Conservation (phyloP, 2,329 filamentous ascomycete species). For the Microdochium bolleyi region DNA sequence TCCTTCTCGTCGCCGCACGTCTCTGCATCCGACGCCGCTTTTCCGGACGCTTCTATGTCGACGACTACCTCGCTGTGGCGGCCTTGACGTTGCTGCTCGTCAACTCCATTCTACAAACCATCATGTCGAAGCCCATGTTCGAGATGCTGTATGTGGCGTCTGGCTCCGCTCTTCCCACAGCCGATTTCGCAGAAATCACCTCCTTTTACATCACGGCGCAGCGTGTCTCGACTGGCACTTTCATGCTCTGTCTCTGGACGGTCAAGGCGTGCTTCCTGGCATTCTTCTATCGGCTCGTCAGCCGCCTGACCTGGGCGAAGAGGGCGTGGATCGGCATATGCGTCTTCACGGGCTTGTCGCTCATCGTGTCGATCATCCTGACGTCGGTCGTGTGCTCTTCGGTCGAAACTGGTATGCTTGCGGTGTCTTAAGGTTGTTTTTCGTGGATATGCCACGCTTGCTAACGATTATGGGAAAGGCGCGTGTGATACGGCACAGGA, state of each 20-base stretch:
- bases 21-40: background rate
- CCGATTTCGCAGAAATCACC: background rate
- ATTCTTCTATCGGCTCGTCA: background rate
- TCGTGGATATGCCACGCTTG: too few relatives aligned
- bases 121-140: background rate
- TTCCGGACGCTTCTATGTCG: background rate
- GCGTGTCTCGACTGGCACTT: conserved; percentile 11
- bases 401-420: background rate
- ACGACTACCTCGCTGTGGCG: background rate
- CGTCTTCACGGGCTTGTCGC: background rate
- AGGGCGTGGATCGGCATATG: background rate
- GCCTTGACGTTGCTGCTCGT: background rate
- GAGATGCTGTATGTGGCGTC: background rate
- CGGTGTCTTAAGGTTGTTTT: too few relatives aligned
- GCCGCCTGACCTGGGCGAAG: background rate
- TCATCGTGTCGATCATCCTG: background rate
- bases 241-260: conserved; percentile 13
- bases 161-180: background rate
- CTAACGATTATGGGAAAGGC: too few relatives aligned
- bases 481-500: conserved; percentile 8
- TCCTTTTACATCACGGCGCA: conserved; percentile 4
- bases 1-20: background rate
- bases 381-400: background rate
- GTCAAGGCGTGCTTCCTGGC: conserved; percentile 8
- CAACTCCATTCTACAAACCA: background rate